Percentiles rank a stretch among this genome's conserved stretches.
Conservation (phyloP, 108 stramenopile genomes). For the Skeletonema tropicum region DNA sequence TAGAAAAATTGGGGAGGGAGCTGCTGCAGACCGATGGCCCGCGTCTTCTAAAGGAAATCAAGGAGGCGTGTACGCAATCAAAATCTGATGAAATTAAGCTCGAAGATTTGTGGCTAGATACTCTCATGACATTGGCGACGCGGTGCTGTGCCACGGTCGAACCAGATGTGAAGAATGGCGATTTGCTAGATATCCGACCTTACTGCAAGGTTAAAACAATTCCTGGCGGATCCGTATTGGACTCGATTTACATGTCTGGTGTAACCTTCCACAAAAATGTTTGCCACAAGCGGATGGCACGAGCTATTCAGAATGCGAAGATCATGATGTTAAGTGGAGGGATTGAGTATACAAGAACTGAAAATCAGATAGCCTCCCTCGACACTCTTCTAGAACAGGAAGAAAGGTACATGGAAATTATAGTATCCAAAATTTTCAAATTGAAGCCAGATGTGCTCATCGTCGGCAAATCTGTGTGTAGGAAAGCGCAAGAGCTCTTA, state of each 20-base stretch:
- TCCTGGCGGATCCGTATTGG: slow-evolving; percentile 78
- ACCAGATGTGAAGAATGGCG: slow-evolving; percentile 89
- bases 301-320: slow-evolving; percentile 75
- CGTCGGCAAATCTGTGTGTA: slow-evolving; percentile 83
- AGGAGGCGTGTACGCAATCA: slow-evolving; percentile 23
- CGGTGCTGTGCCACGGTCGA: slow-evolving; percentile 86
- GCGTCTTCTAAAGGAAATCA: slow-evolving; percentile 58
- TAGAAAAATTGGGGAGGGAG: slow-evolving; percentile 71
- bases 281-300: slow-evolving; percentile 86
- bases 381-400: slow-evolving; percentile 94
- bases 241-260: slow-evolving; percentile 91
- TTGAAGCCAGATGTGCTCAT: slow-evolving; percentile 88
- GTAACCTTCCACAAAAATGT: slow-evolving; percentile 93
- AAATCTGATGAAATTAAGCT: slow-evolving; percentile 30
- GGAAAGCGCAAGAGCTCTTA: slow-evolving; percentile 91
- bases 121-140: slow-evolving; percentile 79
- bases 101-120: slow-evolving; percentile 66
- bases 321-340: slow-evolving; percentile 93
- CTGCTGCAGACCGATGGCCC: slow-evolving; percentile 77
- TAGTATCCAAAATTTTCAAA: slow-evolving; percentile 91
- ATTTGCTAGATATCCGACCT: slow-evolving; percentile 69
- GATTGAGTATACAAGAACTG: slow-evolving; percentile 92
- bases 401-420: slow-evolving; percentile 93
- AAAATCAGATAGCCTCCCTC: slow-evolving; percentile 83
- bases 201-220: slow-evolving; percentile 82